Conservation (phyloP, 169 alveolate species). For the Neospora caninum region DNA sequence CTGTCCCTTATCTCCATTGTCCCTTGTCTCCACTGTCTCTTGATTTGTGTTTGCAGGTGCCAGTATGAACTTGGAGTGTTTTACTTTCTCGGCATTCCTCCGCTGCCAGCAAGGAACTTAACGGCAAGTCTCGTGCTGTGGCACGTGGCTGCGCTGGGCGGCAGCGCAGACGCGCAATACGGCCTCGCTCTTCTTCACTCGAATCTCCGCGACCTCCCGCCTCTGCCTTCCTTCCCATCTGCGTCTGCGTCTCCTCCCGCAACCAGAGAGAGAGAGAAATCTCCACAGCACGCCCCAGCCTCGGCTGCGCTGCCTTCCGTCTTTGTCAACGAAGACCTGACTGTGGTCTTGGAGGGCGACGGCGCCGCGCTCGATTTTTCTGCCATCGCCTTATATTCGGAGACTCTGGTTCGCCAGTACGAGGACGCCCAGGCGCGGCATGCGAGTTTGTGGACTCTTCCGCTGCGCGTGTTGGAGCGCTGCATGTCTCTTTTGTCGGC, state of each 20-base stretch:
- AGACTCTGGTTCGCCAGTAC: neutral
- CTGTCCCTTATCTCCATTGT: neutral
- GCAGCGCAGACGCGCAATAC: constrained; percentile 56
- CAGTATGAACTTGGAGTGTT: constrained; percentile 41
- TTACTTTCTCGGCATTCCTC: constrained; percentile 55
- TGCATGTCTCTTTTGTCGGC: neutral
- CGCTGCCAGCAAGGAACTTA: constrained; percentile 32
- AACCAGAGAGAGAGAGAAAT: neutral
- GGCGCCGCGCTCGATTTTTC: neutral
- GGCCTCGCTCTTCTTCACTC: constrained; percentile 22
- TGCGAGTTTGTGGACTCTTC: neutral
- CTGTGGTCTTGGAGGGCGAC: neutral
- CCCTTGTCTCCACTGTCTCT: neutral
- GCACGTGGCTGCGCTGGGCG: constrained; percentile 44
- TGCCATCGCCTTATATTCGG: neutral
- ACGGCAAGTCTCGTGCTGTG: constrained; percentile 25
- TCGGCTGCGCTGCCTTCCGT: neutral
- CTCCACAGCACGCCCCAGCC: neutral
- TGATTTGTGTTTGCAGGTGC: neutral
- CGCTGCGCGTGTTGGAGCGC: neutral
- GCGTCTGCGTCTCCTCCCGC: neutral
- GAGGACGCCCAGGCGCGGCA: neutral
- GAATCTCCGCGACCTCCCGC: constrained; percentile 34
- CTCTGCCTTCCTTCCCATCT: constrained; percentile 28
- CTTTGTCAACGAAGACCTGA: neutral